Evolutionary conservation across 441 rosid genomes (phyloP).

Genomic region (Populus hybrid): DNA sequence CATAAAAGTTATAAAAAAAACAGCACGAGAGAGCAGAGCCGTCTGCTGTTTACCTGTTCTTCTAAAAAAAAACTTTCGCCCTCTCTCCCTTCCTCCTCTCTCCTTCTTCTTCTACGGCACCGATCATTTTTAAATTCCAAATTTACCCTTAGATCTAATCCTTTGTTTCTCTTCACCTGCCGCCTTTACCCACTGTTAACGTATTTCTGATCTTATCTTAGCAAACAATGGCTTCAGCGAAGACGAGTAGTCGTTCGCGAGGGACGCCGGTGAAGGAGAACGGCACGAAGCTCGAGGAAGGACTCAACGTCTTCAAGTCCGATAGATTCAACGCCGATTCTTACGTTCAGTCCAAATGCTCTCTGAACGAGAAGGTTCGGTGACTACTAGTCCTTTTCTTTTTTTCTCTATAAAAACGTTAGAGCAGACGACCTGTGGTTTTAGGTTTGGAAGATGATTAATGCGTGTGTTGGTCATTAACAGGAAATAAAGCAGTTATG

Average conservation of each 20-base stretch:
- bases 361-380: constrained; percentile 92
- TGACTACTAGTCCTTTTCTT: background rate
- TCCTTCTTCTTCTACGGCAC: too few relatives aligned
- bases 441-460: too few relatives aligned
- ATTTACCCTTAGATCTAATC: background rate
- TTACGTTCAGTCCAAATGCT: constrained; percentile 87
- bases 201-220: background rate
- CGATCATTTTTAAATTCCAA: background rate
- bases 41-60: background rate
- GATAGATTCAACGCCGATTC: constrained; percentile 88
- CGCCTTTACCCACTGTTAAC: background rate
- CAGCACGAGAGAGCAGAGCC: background rate
- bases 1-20: background rate
- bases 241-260: constrained; percentile 58
- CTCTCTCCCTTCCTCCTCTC: too few relatives aligned
- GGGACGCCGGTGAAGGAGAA: constrained; percentile 62
- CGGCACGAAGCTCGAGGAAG: constrained; percentile 77
- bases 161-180: background rate
- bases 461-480: too few relatives aligned
- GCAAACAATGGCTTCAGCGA: constrained; percentile 54
- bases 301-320: constrained; percentile 75
- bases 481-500: too few relatives aligned
- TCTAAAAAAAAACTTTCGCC: too few relatives aligned
- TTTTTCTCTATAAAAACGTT: too few relatives aligned
- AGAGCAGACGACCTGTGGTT: too few relatives aligned